Percentiles rank a stretch among this genome's conserved stretches.
phyloP scores from a whole-genome alignment of 192 early-diverging fungal species.

The Endogone sp. region DNA sequence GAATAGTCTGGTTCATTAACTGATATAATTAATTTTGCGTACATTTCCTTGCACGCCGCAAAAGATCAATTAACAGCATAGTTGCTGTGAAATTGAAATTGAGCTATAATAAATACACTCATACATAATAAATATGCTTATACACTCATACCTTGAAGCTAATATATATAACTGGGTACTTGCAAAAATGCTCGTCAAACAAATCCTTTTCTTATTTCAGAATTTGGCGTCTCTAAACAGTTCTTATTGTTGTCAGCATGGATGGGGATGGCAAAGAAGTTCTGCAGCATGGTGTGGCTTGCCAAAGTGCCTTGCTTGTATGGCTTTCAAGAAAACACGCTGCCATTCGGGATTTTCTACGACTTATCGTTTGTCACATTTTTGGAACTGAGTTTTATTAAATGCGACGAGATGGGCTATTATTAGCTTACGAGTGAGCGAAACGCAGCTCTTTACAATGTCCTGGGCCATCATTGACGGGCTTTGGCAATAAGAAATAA shows the following conservation, averaged over 20 bases:
- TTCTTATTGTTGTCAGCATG: conserved; percentile 5
- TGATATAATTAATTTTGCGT: neutral
- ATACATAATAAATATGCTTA: no score
- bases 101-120: neutral
- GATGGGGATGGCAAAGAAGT: conserved; percentile 11
- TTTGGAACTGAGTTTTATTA: no score
- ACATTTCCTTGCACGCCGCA: neutral
- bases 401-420: no score
- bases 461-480: no score
- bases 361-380: no score
- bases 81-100: neutral
- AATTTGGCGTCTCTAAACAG: conserved; percentile 8
- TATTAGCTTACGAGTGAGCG: no score
- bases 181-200: conserved; percentile 5
- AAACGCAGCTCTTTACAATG: no score
- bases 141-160: conserved; percentile 9
- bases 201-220: conserved; percentile 1
- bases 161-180: conserved; percentile 8
- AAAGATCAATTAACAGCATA: conserved; percentile 3
- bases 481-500: no score
- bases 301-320: conserved; percentile 1
- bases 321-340: conserved; percentile 11
- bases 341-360: no score
- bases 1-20: neutral
- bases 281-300: conserved; percentile 13